These are phyloP conservation scores for Rhynchospora pubera DNA, from an alignment of 176 grass and related monocot genomes.

Conservation along the genomic window DNA sequence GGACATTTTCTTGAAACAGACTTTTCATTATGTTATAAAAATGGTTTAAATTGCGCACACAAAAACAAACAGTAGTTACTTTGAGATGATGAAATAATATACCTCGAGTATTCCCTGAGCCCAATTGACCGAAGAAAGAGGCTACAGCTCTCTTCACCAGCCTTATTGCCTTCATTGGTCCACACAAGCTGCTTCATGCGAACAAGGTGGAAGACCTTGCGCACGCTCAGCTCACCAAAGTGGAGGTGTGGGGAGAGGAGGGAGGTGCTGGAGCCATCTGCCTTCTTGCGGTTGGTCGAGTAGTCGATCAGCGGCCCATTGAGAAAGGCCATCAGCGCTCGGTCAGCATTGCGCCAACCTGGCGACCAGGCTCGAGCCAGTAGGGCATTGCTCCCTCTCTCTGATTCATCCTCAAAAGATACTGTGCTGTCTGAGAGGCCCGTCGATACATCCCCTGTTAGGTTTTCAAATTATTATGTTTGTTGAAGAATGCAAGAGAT, in stretches of 20 bases:
- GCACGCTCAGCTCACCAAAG: constrained; percentile 91
- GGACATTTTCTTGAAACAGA: background rate
- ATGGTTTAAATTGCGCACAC: background rate
- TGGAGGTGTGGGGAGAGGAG: constrained; percentile 81
- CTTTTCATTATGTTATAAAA: background rate
- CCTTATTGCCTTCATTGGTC: constrained; percentile 70
- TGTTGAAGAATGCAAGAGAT: background rate
- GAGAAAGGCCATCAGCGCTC: constrained; percentile 47
- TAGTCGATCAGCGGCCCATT: constrained; percentile 72
- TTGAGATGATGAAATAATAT: background rate
- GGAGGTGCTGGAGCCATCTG: constrained; percentile 77
- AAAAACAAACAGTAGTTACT: background rate
- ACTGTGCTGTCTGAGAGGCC: constrained; percentile 55
- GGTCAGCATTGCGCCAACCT: constrained; percentile 89
- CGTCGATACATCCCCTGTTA: constrained; percentile 58
- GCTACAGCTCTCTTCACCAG: constrained; percentile 75
- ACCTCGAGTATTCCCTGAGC: constrained; percentile 79
- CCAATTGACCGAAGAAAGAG: constrained; percentile 80
- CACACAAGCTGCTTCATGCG: constrained; percentile 90
- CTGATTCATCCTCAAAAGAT: constrained; percentile 74
- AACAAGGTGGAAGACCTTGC: constrained; percentile 92
- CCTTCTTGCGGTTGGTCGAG: constrained; percentile 82
- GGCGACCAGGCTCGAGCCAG: constrained; percentile 92
- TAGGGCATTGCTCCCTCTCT: constrained; percentile 86
- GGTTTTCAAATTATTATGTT: background rate